A percentile compares a stretch with the other conserved stretches of the same genome.
These are phyloP conservation scores for Anisodus tanguticus DNA, from an alignment of 257 asterid species.

Conservation along the genomic window DNA sequence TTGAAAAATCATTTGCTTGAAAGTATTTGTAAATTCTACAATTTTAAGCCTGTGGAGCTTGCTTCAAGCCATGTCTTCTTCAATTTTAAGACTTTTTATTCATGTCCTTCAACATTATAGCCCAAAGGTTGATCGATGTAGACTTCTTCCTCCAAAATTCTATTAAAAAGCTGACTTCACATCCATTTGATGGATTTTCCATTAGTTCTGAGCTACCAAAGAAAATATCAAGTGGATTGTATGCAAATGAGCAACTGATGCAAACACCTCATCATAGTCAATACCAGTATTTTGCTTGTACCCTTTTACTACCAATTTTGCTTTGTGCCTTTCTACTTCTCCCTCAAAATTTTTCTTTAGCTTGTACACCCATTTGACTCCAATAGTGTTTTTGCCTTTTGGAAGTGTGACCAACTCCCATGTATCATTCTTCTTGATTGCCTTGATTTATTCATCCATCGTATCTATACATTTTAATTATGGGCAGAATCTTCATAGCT, in stretches of 20 bases:
- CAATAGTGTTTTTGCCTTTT: background rate
- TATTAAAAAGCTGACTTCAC: background rate
- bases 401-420: background rate
- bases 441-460: constrained; percentile 12
- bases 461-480: background rate
- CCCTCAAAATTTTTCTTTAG: background rate
- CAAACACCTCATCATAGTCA: background rate
- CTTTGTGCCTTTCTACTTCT: background rate
- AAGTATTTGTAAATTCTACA: too few relatives aligned
- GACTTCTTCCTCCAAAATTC: too few relatives aligned
- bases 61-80: too few relatives aligned
- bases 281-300: background rate
- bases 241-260: background rate
- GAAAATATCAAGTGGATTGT: background rate
- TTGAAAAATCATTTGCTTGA: too few relatives aligned
- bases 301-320: background rate
- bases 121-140: too few relatives aligned
- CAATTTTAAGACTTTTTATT: too few relatives aligned
- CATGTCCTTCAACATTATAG: too few relatives aligned
- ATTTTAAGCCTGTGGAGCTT: too few relatives aligned
- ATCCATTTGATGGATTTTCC: background rate
- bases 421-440: background rate
- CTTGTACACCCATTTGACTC: background rate
- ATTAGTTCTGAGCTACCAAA: background rate
- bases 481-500: background rate